Evolutionary conservation across 345 rosid species (phyloP), one percentile per base, ranked within the genome.

Genomic region (Bruguiera sexangula): DNA sequence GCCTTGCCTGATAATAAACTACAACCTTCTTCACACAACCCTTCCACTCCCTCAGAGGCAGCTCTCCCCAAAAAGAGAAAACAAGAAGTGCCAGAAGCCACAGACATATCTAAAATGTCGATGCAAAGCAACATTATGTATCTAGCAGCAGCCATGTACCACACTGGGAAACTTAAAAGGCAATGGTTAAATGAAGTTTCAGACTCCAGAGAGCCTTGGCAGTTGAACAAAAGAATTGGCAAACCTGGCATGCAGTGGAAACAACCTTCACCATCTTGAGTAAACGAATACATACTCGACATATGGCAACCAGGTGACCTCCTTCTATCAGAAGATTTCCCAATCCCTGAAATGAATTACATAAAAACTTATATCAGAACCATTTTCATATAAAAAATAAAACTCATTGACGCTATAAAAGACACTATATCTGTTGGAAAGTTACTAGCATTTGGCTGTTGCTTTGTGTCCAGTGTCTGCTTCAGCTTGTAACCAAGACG

Each of bases 401-500:
- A 70, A 66, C 56, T 66, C 13, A 68, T 29, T 62, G 62, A 66
- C 48, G 36, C 60, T 52, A 59, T 34, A 63, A 56, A 72, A 59
- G 73, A n/a, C 11, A 46, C 5, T 30, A 66, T 61, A 87, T 84
- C 81, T 80, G 81, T 83, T 7, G 62, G 66, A 69, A 69, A 80
- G 76, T 51, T 78, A 75, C 84, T 65, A 71, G 79, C 82, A 78
- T 82, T 73, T 22, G 73, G 66, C 61, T 62, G 85, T 67, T 84
- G 89, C 85, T 68, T 95, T 6, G 81, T 62, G 74, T 88, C 96
- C 31, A 83, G 57, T 11, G 82, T 75, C 82, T 87, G 98, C 86
- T 83, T 95, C 76, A 95, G 79, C 85, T 86, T 92, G 87, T 72
- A 92, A 69, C 96, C 98, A 65, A 95, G 85, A 55, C 89, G 99